These are phyloP conservation scores for Fraxinus cuspidata DNA, from an alignment of 257 asterid genomes.

Conservation along the genomic window DNA sequence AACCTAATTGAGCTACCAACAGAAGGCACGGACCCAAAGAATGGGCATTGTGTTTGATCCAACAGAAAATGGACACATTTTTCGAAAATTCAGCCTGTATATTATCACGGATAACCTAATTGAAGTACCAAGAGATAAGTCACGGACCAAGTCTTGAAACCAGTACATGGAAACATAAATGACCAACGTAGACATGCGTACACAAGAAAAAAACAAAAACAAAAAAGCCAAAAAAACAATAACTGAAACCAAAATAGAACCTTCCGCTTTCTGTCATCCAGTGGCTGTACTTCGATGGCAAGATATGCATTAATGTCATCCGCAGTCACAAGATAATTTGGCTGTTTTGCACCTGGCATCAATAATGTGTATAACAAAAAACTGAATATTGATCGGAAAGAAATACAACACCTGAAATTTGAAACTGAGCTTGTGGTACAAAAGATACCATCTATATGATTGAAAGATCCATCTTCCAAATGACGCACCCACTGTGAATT, in stretches of 20 bases:
- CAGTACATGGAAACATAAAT: background rate
- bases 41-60: background rate
- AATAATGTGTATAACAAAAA: constrained; percentile 28
- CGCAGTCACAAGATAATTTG: constrained; percentile 89
- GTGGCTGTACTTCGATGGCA: constrained; percentile 99
- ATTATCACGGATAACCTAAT: background rate
- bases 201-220: background rate
- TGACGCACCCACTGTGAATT: constrained; percentile 96
- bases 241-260: constrained; percentile 34
- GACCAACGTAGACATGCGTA: background rate
- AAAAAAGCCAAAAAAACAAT: background rate
- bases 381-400: constrained; percentile 14
- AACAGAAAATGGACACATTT: background rate
- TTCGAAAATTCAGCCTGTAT: background rate
- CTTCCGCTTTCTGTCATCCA: constrained; percentile 96
- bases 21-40: background rate
- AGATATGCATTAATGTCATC: constrained; percentile 89
- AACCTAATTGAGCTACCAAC: background rate
- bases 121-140: background rate
- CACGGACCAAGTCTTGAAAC: background rate
- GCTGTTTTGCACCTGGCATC: constrained; percentile 87
- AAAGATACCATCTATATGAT: constrained; percentile 77
- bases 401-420: background rate
- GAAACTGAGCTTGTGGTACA: constrained; percentile 20
- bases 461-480: constrained; percentile 91